Base-by-base conservation (phyloP, 768 basidiomycete species). In the Termitomyces sp. region DNA sequence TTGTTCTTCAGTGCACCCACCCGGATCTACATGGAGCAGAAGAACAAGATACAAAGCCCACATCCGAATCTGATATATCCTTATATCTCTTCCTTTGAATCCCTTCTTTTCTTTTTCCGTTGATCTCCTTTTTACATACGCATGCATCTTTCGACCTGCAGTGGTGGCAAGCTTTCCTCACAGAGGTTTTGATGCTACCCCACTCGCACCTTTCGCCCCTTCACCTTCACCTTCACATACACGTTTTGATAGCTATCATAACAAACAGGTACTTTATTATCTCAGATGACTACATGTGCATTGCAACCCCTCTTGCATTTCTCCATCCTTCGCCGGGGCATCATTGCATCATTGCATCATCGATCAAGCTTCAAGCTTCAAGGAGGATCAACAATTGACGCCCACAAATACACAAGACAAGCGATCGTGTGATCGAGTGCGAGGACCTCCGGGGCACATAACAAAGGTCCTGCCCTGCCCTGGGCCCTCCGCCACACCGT, bases 81-180 rank as follows among this genome's bases (percentile, higher is more conserved):
- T n/a, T n/a, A n/a, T n/a, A n/a, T n/a, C n/a, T 28, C 2, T 15
- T 15, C 40, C 20, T 12, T 35, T 13, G n/a, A n/a, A n/a, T n/a
- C n/a, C 7, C 48, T 49, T 32, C 51, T 85, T n/a, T 20, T 35
- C 4, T 3, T 49, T 32, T 49, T 85, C 16, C n/a, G 28, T 36
- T 36, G 18, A 52, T 24, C 11, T 15, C 35, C 36, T n/a, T 53
- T 2, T 9, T 7, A 36, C 35, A 20, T 22, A 15, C 28, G 32
- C 54, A 40, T 22, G 12, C 5, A 15, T 18, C 18, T 22, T 75
- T 67, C 35, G 35, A 22, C 20, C n/a, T 52, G n/a, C 20, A 52
- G 51, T 52, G 33, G 35, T 52, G 51, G 35, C 18, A 49, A 49
- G 24, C 48, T 49, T 49, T 32, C 48, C 28, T 32, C 48, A 33